Conservation (phyloP, 2,329 filamentous ascomycete species). For the Xylaria multiplex region DNA sequence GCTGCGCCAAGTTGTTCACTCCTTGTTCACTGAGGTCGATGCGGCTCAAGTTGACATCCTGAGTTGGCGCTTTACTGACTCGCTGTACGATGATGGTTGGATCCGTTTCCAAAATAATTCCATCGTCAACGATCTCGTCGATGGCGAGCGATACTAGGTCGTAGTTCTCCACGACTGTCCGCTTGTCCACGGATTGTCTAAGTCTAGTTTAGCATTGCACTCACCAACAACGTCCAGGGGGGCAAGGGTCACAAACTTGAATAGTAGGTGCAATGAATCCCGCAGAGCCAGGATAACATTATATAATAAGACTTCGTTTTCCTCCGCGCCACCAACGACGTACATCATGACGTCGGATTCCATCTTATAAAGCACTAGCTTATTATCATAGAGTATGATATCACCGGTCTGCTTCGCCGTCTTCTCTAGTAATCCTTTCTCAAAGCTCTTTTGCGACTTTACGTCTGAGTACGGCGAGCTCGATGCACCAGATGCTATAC, state of each 20-base stretch:
- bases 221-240: neutral
- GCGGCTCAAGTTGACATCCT: constrained; percentile 91
- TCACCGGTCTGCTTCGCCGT: constrained; percentile 95
- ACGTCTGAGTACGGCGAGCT: constrained; percentile 84
- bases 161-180: constrained; percentile 98
- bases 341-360: constrained; percentile 98
- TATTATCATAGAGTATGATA: constrained; percentile 97
- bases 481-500: constrained; percentile 60
- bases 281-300: constrained; percentile 91
- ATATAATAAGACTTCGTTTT: constrained; percentile 97
- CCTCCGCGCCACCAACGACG: constrained; percentile 87
- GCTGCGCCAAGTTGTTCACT: constrained; percentile 90
- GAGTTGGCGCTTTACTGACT: constrained; percentile 89
- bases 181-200: constrained; percentile 95
- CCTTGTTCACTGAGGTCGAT: constrained; percentile 97
- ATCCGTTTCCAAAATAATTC: constrained; percentile 97
- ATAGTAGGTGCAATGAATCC: constrained; percentile 87
- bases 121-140: constrained; percentile 94
- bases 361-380: constrained; percentile 96
- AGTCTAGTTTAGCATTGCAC: constrained; percentile 28
- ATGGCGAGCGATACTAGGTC: constrained; percentile 93
- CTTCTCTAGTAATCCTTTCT: constrained; percentile 95
- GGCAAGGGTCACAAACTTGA: constrained; percentile 73
- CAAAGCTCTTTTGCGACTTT: constrained; percentile 95
- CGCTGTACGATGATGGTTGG: constrained; percentile 92